Evolutionary conservation across 2,329 filamentous ascomycete species (phyloP), one percentile per base, ranked within the genome.

Genomic region (Pseudogymnoascus sp.): DNA sequence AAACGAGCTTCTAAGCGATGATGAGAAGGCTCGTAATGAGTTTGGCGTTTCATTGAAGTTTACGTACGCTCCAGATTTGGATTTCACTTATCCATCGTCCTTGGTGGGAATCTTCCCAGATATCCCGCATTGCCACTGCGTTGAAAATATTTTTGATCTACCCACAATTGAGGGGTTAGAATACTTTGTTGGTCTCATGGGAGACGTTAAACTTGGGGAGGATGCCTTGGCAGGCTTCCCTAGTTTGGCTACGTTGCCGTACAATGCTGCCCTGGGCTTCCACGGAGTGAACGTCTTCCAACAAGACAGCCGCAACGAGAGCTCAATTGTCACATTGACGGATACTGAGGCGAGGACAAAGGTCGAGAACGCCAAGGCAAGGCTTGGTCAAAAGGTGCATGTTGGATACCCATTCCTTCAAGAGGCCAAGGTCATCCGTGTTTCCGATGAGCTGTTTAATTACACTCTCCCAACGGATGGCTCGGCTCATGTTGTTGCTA

Each of bases 1-100:
- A 73, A 93, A 97, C 67, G 79, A 87, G 43, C 77, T 89, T 1
- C 80, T 99, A n/a, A 85, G 85, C 2, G 82, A 87, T 2, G 90
- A 88, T 1, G 91, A 99, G 74, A 89, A 87, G 72, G 80, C 82
- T 14, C 86, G 96, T 65, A 99, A 99, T 73, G 88, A 88, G 60
- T 99, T 97, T 73, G 93, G 93, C 4, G 91, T 96, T 11, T 88
- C 91, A 5, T 79, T 99, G 66, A 97, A 96, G 77, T 99, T 97
- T 74, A 93, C 90, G 0, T 96, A 95, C 75, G 87, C 89, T 1
- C 81, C 85, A 1, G 85, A 91, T 34, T 77, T 90, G 36, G 87
- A 93, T 74, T 97, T 88, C 69, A 82, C 84, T 5, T 99, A 97
- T 72, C 90, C 90, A 1, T 96, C 93, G 2, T 95, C 93, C 3